These are phyloP conservation scores for Candida pseudoglaebosa DNA, from an alignment of 805 yeast species.

Conservation along the genomic window DNA sequence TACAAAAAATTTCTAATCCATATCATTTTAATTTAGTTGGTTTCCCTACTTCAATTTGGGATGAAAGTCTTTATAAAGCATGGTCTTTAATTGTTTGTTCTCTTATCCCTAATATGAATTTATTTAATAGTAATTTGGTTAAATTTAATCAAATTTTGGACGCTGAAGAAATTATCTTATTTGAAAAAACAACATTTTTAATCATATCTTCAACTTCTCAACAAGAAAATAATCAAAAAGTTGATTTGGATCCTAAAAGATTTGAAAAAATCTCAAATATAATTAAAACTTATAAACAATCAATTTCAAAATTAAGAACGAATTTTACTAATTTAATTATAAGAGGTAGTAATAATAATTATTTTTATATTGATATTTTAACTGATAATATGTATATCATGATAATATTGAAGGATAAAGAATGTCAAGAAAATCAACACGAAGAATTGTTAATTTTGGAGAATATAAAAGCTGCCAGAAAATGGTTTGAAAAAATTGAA, in stretches of 20 bases:
- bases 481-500: slow-evolving; percentile 48
- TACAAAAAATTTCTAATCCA: slow-evolving; percentile 71
- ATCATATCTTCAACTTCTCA: slow-evolving; percentile 62
- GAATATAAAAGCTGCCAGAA: slow-evolving; percentile 54
- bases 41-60: slow-evolving; percentile 96
- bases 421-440: slow-evolving; percentile 17
- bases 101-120: slow-evolving; percentile 83
- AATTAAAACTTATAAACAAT: slow-evolving; percentile 90
- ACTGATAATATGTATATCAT: slow-evolving; percentile 61
- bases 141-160: slow-evolving; percentile 69
- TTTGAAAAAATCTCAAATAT: slow-evolving; percentile 92
- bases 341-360: slow-evolving; percentile 50
- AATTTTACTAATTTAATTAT: slow-evolving; percentile 75
- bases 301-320: slow-evolving; percentile 80
- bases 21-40: slow-evolving; percentile 66
- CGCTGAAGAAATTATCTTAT: slow-evolving; percentile 86
- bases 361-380: slow-evolving; percentile 49
- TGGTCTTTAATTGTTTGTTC: slow-evolving; percentile 97
- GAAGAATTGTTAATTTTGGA: slow-evolving; percentile 49
- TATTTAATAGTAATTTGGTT: slow-evolving; percentile 70
- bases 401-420: slow-evolving; percentile 49
- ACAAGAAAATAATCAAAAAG: slow-evolving; percentile 17
- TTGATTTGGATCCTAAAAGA: slow-evolving; percentile 75
- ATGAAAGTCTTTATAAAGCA: slow-evolving; percentile 90
- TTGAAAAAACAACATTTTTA: slow-evolving; percentile 89